These are phyloP conservation scores for Carex littledalei DNA, from an alignment of 176 grass and related monocot species.

Conservation along the genomic window DNA sequence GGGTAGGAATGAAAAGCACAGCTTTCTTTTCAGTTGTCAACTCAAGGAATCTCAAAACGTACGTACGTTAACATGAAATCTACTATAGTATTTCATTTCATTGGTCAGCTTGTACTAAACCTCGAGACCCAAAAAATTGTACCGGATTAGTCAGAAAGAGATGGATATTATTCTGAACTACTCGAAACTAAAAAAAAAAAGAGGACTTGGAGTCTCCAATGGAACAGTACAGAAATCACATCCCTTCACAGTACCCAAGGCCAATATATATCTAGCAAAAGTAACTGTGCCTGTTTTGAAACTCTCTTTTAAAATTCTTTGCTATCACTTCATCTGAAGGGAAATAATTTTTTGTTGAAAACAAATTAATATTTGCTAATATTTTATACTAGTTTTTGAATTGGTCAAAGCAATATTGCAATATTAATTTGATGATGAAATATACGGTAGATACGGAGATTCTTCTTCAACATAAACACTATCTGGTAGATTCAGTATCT, in stretches of 20 bases:
- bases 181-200: conserved; percentile 4
- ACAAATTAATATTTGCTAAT: neutral
- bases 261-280: neutral
- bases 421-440: neutral
- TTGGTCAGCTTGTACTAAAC: neutral
- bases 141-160: conserved; percentile 25
- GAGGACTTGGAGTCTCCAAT: conserved; percentile 21
- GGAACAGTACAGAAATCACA: neutral
- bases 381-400: no score
- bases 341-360: neutral
- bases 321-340: neutral
- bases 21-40: conserved; percentile 16
- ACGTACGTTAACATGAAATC: neutral
- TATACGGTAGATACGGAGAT: neutral
- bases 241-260: neutral
- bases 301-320: neutral
- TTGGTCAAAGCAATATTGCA: neutral
- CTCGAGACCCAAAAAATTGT: conserved; percentile 23
- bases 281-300: neutral
- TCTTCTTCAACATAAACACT: neutral
- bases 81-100: conserved; percentile 5
- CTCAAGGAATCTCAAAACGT: conserved; percentile 13
- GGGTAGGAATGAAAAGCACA: neutral
- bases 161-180: neutral
- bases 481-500: neutral